Base-by-base conservation (phyloP, 345 rosid species). In the Rhizophora apiculata region DNA sequence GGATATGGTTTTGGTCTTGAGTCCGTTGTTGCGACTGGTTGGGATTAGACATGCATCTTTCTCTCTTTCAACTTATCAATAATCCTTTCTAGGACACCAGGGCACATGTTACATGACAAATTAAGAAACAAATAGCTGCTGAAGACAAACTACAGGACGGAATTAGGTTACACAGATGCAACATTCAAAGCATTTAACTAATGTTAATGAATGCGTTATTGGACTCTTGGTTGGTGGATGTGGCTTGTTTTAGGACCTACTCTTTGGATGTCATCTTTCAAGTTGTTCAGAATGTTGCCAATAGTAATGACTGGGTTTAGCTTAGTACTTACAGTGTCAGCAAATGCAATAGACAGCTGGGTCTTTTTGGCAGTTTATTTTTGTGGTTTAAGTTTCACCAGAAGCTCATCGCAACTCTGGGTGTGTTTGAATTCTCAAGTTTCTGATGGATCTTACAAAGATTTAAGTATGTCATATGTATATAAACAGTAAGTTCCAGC, bases 21-120 rank as follows among this genome's bases (percentile, higher is more conserved):
- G n/a, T 55, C 79, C 0, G 43, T 82, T 4, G 43, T 67, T 26
- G 81, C 82, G 2, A 67, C 63, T 8, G 84, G 82, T 21, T 86
- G 87, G 88, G 86, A 82, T 51, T 82, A 81, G 73, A 58, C 19
- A 20, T 51, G 22, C 16, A 39, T 18, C 6, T 19, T 20, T 21
- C 2, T 18, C 16, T 4, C 15, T 0, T 52, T 39, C 22, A 29
- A 20, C 36, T 1, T 10, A 26, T 24, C 6, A 24, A 56, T 56
- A 56, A 24, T 56, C 2, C 22, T 56, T 27, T 8, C 16, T 27
- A 56, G 15, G 60, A 24, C 19, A 11, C 19, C 19, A 13, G 18
- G 49, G 49, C 49, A 9, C 46, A 43, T 13, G 49, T 43, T 13
- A 34, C 39, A 67, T 26, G 20, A 29, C 24, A 60, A 29, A 51